Evolutionary conservation across 2,329 filamentous ascomycete species (phyloP), one percentile per base, ranked within the genome.

Genomic region (Thielaviopsis populi): DNA sequence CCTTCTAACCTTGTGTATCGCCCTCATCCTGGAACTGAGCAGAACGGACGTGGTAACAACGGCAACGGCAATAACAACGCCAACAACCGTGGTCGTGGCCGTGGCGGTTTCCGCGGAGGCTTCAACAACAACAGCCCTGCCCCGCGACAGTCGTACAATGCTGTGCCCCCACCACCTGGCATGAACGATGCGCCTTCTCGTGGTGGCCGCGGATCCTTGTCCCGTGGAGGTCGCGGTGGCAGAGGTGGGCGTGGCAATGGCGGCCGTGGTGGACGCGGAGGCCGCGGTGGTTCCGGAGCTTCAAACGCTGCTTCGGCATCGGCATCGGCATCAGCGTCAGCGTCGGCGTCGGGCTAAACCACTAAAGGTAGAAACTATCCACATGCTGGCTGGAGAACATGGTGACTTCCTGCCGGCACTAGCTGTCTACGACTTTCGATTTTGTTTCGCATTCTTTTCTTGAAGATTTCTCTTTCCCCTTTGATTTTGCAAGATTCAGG

Each of bases 141-240:
- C 46, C 19, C 40, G 56, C 48, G 19, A 33, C 48, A 19, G 37
- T 59, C 71, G 41, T 86, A 82, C 69, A 78, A 78, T 65, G 79
- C 79, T 17, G 80, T 85, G 7, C 82, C 83, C 37, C 60, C 56
- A n/a, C 86, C 85, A 24, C 85, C 86, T 1, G 72, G 80, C 1
- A 79, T 71, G 53, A 73, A 87, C 13, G 79, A 85, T 67, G 69
- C 74, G 19, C 70, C 73, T 24, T 75, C 75, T 33, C 73, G 76
- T 40, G 70, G 74, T 46, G 73, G 75, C 3, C 73, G 75, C 40
- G 27, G 27, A 33, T 10, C 6, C 8, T 11, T 7, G 27, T 74
- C 74, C 30, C 73, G 76, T 42, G 70, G 74, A 48, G 73, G 75
- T 2, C 73, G 75, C 42, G 74, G 75, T 8, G 43, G 33, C 43